phyloP scores from a whole-genome alignment of 169 alveolate species.

The Babesia sp. region DNA sequence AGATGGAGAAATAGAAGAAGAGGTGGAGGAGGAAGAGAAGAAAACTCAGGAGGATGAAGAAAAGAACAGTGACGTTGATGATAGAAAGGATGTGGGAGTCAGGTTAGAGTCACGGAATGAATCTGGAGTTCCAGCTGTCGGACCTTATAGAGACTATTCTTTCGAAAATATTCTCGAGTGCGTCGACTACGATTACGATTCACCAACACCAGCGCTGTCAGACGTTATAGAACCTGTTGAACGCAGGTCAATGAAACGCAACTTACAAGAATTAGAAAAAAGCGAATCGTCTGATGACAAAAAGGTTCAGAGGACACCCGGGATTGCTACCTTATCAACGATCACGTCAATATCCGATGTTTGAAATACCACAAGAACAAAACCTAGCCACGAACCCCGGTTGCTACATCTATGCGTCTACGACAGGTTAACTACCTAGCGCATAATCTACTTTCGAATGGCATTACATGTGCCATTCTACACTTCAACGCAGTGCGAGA shows the following conservation, averaged over 20 bases:
- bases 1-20: neutral
- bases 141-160: too few relatives aligned
- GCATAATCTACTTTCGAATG: neutral
- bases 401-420: neutral
- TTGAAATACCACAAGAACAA: too few relatives aligned
- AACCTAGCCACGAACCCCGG: too few relatives aligned
- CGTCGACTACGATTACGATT: too few relatives aligned
- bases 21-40: neutral
- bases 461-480: neutral
- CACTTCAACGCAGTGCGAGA: neutral
- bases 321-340: neutral
- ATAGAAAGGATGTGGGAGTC: neutral
- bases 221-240: too few relatives aligned
- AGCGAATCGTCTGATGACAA: neutral
- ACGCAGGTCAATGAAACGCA: neutral
- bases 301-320: neutral
- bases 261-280: neutral
- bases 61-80: neutral
- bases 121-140: too few relatives aligned
- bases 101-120: too few relatives aligned
- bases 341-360: slow-evolving; percentile 10
- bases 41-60: neutral
- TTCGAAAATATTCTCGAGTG: too few relatives aligned
- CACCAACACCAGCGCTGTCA: too few relatives aligned
- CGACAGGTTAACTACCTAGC: neutral